A percentile compares a stretch with the other conserved stretches of the same genome.
These are phyloP conservation scores for Parasarocladium wereldwijsianum DNA, from an alignment of 2,329 filamentous ascomycete genomes.

Conservation along the genomic window DNA sequence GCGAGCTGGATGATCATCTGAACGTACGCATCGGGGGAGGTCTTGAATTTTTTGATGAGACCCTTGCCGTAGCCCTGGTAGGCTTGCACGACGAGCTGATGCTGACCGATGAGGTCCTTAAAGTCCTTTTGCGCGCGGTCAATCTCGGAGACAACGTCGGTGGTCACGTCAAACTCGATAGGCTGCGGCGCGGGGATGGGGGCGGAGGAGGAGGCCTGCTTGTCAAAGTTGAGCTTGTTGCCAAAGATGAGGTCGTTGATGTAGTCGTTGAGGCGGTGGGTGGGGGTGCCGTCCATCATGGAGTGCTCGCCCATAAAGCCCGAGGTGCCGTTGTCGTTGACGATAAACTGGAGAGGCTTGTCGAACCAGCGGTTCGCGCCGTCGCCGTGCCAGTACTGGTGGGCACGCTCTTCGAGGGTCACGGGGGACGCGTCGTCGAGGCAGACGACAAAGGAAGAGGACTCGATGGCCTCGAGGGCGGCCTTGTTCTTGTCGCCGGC, in stretches of 20 bases:
- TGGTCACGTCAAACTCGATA: slow-evolving; percentile 64
- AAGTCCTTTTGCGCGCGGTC: slow-evolving; percentile 69
- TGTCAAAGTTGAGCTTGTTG: slow-evolving; percentile 73
- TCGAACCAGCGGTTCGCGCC: slow-evolving; percentile 94
- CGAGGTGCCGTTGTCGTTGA: slow-evolving; percentile 95
- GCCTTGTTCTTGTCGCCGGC: slow-evolving; percentile 68
- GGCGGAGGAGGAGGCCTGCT: slow-evolving; percentile 38
- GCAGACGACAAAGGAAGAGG: slow-evolving; percentile 81
- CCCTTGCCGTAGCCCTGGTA: slow-evolving; percentile 98
- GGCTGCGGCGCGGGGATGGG: slow-evolving; percentile 61
- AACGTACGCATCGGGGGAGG: slow-evolving; percentile 91
- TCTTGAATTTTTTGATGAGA: slow-evolving; percentile 98
- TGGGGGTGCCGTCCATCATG: slow-evolving; percentile 99
- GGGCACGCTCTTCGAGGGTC: slow-evolving; percentile 87
- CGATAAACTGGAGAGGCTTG: slow-evolving; percentile 94
- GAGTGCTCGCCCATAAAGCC: slow-evolving; percentile 98
- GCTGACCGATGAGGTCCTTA: slow-evolving; percentile 62
- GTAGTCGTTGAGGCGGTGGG: slow-evolving; percentile 91
- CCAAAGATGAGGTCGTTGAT: slow-evolving; percentile 83
- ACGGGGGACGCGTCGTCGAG: slow-evolving; percentile 84
- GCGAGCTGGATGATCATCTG: slow-evolving; percentile 98
- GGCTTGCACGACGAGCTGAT: slow-evolving; percentile 85
- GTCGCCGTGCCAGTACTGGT: slow-evolving; percentile 97
- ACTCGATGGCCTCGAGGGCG: slow-evolving; percentile 68
- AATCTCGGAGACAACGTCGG: slow-evolving; percentile 63